Conservation (phyloP, 441 rosid genomes). For the Iberis amara region DNA sequence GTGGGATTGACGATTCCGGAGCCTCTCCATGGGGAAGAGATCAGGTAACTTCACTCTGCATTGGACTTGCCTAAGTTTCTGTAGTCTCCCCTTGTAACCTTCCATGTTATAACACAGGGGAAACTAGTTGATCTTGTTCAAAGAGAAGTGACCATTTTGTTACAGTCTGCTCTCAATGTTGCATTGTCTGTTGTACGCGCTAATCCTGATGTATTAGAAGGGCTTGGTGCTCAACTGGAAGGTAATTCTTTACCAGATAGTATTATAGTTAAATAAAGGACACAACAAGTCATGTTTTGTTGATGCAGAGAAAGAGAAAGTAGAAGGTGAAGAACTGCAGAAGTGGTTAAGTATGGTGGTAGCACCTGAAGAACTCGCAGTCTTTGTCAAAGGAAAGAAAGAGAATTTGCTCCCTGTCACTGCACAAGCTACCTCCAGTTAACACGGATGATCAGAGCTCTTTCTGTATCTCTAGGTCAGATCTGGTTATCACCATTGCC, state of each 20-base stretch:
- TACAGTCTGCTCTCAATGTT: slow-evolving; percentile 75
- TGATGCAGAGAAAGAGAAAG: slow-evolving; percentile 78
- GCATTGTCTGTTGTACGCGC: slow-evolving; percentile 86
- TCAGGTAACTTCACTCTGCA: slow-evolving; percentile 45
- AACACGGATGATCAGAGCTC: slow-evolving; percentile 3
- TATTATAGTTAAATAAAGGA: background rate
- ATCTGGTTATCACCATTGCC: slow-evolving; percentile 18
- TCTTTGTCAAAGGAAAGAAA: slow-evolving; percentile 58
- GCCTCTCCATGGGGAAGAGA: slow-evolving; percentile 84
- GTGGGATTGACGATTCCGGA: slow-evolving; percentile 89
- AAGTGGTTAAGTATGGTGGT: slow-evolving; percentile 81
- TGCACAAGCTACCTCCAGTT: slow-evolving; percentile 33
- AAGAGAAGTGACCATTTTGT: slow-evolving; percentile 67
- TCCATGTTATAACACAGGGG: slow-evolving; percentile 46
- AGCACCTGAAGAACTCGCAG: slow-evolving; percentile 62
- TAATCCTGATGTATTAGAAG: slow-evolving; percentile 81
- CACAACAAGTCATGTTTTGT: slow-evolving; percentile 3
- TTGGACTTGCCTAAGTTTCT: slow-evolving; percentile 1
- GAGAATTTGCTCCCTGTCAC: slow-evolving; percentile 47
- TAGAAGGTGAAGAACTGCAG: slow-evolving; percentile 86
- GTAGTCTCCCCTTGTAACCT: slow-evolving; percentile 6
- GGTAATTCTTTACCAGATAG: slow-evolving; percentile 37
- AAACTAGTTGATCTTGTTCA: slow-evolving; percentile 94
- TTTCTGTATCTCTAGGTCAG: slow-evolving; percentile 23
- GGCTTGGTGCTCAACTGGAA: slow-evolving; percentile 94